phyloP scores from a whole-genome alignment of 768 basidiomycete genomes.

The Phlebiopsis gigantea region DNA sequence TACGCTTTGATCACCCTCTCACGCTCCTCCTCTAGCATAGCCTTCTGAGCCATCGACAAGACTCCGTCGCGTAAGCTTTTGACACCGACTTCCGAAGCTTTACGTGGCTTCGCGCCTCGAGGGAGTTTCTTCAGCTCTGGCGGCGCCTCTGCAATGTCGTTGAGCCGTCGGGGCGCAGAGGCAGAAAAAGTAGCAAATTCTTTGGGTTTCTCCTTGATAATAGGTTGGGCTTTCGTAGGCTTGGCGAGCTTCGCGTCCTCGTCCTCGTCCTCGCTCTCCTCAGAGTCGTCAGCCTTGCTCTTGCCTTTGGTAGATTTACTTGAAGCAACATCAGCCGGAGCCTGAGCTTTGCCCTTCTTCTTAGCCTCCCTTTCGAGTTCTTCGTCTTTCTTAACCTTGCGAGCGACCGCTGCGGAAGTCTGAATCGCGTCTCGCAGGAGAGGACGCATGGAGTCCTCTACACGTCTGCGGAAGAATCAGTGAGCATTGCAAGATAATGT shows the following conservation, averaged over 20 bases:
- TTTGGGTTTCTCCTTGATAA: conserved; percentile 15
- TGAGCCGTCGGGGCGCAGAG: conserved; percentile 58
- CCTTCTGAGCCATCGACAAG: conserved; percentile 69
- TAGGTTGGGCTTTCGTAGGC: not conserved
- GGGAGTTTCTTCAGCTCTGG: conserved; percentile 55
- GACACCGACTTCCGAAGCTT: conserved; percentile 18
- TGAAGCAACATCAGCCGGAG: not conserved
- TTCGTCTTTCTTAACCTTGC: conserved; percentile 38
- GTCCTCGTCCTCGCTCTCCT: not conserved
- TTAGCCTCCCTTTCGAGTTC: conserved; percentile 12
- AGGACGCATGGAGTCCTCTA: conserved; percentile 67
- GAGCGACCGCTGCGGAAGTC: conserved; percentile 45
- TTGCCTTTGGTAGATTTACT: not conserved
- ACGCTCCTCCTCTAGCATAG: conserved; percentile 72
- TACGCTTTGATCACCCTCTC: conserved; percentile 64
- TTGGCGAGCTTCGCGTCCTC: conserved; percentile 11
- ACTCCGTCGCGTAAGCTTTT: conserved; percentile 37
- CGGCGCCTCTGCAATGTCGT: conserved; percentile 67
- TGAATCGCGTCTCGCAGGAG: conserved; percentile 57
- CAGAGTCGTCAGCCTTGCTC: not conserved
- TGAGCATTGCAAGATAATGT: not conserved
- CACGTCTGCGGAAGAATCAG: conserved; percentile 43
- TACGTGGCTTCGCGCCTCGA: conserved; percentile 34
- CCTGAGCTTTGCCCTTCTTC: conserved; percentile 1
- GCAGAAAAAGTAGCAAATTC: conserved; percentile 49